phyloP scores from a whole-genome alignment of 2,329 filamentous ascomycete species.

The Lecanoromycetidae sp. region DNA sequence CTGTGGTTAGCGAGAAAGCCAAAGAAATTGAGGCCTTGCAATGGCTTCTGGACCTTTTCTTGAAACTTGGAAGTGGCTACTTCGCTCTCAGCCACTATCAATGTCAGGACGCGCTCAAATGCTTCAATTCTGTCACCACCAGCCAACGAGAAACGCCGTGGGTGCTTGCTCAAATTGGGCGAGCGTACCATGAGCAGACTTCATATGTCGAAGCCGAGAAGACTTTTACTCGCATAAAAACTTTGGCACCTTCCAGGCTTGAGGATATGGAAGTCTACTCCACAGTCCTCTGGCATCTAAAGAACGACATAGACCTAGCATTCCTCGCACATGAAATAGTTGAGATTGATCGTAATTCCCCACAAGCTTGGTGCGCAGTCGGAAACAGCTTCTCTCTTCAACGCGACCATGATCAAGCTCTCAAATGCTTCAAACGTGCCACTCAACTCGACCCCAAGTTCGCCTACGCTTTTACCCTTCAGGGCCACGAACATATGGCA shows the following conservation, averaged over 20 bases:
- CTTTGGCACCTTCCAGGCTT: slow-evolving; percentile 66
- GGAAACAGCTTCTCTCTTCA: slow-evolving; percentile 91
- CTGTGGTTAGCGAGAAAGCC: slow-evolving; percentile 36
- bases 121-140: slow-evolving; percentile 58
- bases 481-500: slow-evolving; percentile 88
- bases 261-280: slow-evolving; percentile 98
- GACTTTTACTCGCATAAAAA: slow-evolving; percentile 67
- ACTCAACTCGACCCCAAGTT: slow-evolving; percentile 83
- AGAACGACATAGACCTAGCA: slow-evolving; percentile 79
- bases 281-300: slow-evolving; percentile 96
- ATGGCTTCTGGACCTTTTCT: slow-evolving; percentile 67
- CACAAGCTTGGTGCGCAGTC: slow-evolving; percentile 89
- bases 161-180: slow-evolving; percentile 82
- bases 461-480: slow-evolving; percentile 88
- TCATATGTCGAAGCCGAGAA: slow-evolving; percentile 78
- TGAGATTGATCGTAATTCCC: slow-evolving; percentile 75
- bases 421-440: slow-evolving; percentile 87
- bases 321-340: slow-evolving; percentile 85
- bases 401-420: slow-evolving; percentile 78
- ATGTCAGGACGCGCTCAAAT: slow-evolving; percentile 62
- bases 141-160: slow-evolving; percentile 81
- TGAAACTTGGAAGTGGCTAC: slow-evolving; percentile 70
- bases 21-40: slow-evolving; percentile 65
- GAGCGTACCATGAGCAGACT: slow-evolving; percentile 81
- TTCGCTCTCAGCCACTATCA: slow-evolving; percentile 67